Conservation (phyloP, 2,329 filamentous ascomycete genomes). For the Fusarium staphyleae region DNA sequence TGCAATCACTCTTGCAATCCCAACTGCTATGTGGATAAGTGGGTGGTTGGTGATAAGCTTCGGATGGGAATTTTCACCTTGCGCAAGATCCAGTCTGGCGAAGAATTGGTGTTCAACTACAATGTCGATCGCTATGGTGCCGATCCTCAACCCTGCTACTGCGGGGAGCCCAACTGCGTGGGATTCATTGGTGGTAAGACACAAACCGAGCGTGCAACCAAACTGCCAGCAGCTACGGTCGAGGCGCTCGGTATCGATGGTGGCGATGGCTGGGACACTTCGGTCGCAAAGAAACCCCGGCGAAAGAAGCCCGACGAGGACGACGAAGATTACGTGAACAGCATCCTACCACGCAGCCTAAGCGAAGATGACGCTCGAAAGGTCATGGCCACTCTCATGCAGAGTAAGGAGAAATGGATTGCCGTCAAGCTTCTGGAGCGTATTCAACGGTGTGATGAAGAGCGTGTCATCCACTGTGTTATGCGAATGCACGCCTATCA, state of each 20-base stretch:
- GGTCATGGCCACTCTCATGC: conserved; percentile 95
- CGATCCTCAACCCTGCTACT: conserved; percentile 96
- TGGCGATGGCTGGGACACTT: conserved; percentile 88
- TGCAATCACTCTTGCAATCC: conserved; percentile 99
- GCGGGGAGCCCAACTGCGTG: conserved; percentile 90
- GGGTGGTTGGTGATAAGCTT: conserved; percentile 96
- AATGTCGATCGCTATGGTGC: conserved; percentile 98
- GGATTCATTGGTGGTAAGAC: conserved; percentile 98
- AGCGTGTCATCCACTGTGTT: conserved; percentile 84
- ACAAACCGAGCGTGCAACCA: conserved; percentile 93
- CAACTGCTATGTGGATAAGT: conserved; percentile 99
- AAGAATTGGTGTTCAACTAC: conserved; percentile 99
- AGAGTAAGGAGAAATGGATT: conserved; percentile 99
- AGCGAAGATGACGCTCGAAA: conserved; percentile 87
- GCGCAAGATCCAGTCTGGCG: conserved; percentile 82
- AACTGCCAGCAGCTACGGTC: conserved; percentile 86
- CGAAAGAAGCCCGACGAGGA: conserved; percentile 93
- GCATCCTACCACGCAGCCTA: conserved; percentile 78
- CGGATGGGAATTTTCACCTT: conserved; percentile 98
- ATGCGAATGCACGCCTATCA: conserved; percentile 98
- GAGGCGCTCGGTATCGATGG: conserved; percentile 96
- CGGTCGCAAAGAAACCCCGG: conserved; percentile 85
- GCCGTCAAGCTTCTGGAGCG: conserved; percentile 91
- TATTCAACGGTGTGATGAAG: conserved; percentile 86
- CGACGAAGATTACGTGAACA: conserved; percentile 95